Percentiles rank a stretch among this genome's conserved stretches.
Evolutionary conservation across 495 filamentous ascomycete genomes (phyloP).

Genomic region (Cercophora newfieldiana): DNA sequence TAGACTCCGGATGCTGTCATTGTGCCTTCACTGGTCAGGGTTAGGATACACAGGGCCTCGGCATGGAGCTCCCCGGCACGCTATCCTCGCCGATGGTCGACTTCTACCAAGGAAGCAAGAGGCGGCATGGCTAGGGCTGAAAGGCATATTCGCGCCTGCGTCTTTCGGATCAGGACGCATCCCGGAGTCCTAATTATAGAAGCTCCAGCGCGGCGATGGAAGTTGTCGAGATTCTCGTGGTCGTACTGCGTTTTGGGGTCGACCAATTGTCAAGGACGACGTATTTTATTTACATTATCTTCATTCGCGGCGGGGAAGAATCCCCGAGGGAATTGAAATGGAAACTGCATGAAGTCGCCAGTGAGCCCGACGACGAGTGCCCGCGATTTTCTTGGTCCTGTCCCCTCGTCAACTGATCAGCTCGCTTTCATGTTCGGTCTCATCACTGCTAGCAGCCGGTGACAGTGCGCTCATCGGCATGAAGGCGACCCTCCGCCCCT

Average conservation of each 20-base stretch:
- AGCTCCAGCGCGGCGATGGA: neutral
- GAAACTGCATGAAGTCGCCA: no score
- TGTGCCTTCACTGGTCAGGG: neutral
- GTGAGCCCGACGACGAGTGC: no score
- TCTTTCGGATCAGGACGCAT: neutral
- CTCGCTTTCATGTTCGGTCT: neutral
- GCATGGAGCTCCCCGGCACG: constrained; percentile 1
- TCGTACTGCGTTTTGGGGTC: neutral
- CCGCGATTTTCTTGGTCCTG: no score
- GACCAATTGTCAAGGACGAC: neutral
- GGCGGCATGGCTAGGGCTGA: constrained; percentile 3
- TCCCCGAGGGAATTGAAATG: neutral
- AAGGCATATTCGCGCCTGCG: neutral
- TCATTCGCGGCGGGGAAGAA: no score
- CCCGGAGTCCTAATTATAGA: neutral
- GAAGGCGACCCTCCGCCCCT: neutral
- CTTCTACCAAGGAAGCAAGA: neutral
- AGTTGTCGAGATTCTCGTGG: neutral
- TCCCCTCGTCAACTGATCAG: no score
- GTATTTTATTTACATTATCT: no score
- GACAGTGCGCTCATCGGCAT: neutral
- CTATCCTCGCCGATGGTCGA: neutral
- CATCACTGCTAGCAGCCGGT: neutral
- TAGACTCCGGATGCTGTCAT: neutral
- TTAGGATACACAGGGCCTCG: neutral